These are phyloP conservation scores for Diaporthe aspalathi DNA, from an alignment of 2,329 filamentous ascomycete species.

Conservation along the genomic window DNA sequence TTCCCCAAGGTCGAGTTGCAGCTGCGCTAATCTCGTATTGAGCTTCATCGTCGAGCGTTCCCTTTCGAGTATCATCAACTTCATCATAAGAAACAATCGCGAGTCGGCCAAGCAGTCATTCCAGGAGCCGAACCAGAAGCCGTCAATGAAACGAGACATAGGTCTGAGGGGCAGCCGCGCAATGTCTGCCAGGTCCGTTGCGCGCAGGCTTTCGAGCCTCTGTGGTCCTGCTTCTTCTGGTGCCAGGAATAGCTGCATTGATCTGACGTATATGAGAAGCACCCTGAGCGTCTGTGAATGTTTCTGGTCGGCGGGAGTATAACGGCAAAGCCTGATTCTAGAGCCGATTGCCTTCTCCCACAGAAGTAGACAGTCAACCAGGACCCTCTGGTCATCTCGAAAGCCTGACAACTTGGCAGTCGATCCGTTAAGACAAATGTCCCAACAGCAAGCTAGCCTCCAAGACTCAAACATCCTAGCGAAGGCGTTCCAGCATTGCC, in stretches of 20 bases:
- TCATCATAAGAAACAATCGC: not conserved
- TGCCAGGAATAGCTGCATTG: slow-evolving; percentile 8
- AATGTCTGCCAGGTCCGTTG: not conserved
- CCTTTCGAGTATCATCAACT: not conserved
- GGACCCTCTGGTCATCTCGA: not conserved
- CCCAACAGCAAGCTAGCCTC: slow-evolving; percentile 8
- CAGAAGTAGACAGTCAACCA: not conserved
- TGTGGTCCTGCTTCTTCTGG: not conserved
- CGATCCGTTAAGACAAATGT: not conserved
- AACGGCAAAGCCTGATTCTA: not conserved
- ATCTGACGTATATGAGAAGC: slow-evolving; percentile 1
- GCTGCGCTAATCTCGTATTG: not conserved
- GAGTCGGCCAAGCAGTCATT: slow-evolving; percentile 1
- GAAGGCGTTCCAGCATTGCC: not conserved
- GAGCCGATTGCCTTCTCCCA: not conserved
- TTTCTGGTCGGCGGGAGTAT: not conserved
- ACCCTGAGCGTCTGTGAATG: not conserved
- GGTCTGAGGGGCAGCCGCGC: not conserved
- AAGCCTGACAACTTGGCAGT: not conserved
- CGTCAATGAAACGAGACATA: not conserved
- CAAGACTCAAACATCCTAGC: not conserved
- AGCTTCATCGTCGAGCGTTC: not conserved
- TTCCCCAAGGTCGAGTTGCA: slow-evolving; percentile 6
- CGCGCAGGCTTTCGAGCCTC: not conserved
- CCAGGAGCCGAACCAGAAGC: not conserved